Evolutionary conservation across 129 eudicot genomes (phyloP).

Genomic region (Oenanthe sinensis): DNA sequence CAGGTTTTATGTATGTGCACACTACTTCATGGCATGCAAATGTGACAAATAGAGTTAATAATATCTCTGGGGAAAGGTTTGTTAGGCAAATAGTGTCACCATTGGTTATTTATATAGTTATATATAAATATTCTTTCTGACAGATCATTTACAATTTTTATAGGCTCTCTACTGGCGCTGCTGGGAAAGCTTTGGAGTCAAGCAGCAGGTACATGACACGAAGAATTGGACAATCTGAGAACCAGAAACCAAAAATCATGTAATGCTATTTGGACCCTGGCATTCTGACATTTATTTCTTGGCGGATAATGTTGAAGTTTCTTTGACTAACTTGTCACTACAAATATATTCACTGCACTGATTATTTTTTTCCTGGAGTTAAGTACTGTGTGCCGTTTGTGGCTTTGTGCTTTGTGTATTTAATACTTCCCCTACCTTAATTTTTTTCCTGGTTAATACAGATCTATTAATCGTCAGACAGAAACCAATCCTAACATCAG

Average conservation of each 20-base stretch:
- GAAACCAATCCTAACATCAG: neutral
- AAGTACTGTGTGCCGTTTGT: neutral
- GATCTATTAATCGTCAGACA: neutral
- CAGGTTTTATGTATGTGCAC: constrained; percentile 4
- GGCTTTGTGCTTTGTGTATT: neutral
- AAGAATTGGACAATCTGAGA: constrained; percentile 11
- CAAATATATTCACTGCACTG: neutral
- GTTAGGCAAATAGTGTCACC: neutral
- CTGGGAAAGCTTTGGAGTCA: constrained; percentile 1
- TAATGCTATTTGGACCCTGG: neutral
- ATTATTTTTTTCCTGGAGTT: neutral
- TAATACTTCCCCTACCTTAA: neutral
- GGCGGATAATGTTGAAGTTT: neutral
- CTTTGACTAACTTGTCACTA: neutral
- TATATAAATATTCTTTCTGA: neutral
- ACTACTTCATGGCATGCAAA: neutral
- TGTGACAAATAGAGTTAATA: neutral
- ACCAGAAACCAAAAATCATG: constrained; percentile 15
- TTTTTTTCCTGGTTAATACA: neutral
- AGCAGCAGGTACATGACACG: constrained; percentile 5
- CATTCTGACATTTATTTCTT: neutral
- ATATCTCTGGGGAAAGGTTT: constrained; percentile 9
- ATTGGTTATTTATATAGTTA: neutral
- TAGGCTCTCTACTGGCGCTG: constrained; percentile 3
- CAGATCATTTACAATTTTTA: neutral